A percentile compares a stretch with the other conserved stretches of the same genome.
Conservation (phyloP, 106 monocot species). For the Dioscorea zingiberensis region DNA sequence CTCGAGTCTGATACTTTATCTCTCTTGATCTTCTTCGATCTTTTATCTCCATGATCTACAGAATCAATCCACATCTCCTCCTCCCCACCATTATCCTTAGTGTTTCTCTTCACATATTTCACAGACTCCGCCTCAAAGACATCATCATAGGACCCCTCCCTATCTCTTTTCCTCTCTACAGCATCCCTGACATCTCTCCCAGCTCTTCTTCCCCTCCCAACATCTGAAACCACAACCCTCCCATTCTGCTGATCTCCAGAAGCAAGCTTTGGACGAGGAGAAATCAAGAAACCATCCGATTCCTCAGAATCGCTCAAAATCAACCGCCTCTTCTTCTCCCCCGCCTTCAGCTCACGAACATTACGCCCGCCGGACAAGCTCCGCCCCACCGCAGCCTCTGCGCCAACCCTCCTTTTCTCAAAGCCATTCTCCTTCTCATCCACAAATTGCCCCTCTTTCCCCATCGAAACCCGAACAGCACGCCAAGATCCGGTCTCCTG, state of each 20-base stretch:
- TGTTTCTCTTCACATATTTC: background rate
- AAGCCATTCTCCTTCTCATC: too few species aligned
- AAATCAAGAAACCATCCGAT: slow-evolving; percentile 18
- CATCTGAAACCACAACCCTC: background rate
- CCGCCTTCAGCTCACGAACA: slow-evolving; percentile 8
- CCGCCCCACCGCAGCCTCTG: too few species aligned
- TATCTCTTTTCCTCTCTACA: slow-evolving; percentile 9
- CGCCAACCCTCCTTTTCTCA: too few species aligned
- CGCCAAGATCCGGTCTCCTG: too few species aligned
- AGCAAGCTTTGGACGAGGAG: slow-evolving; percentile 3
- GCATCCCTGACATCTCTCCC: background rate
- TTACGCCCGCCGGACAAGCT: background rate
- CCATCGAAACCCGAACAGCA: too few species aligned
- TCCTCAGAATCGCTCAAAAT: slow-evolving; percentile 44
- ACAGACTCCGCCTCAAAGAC: background rate
- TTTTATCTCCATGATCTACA: background rate
- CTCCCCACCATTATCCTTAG: background rate
- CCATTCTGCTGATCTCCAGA: slow-evolving; percentile 2
- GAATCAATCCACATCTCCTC: background rate
- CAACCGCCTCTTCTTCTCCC: slow-evolving; percentile 33
- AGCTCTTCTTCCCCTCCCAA: background rate
- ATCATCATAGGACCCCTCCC: slow-evolving; percentile 4
- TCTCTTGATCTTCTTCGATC: background rate
- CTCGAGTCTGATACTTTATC: background rate
- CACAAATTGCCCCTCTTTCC: too few species aligned